Base-by-base conservation (phyloP, 305 asterid species). In the Fraxinus sp. region DNA sequence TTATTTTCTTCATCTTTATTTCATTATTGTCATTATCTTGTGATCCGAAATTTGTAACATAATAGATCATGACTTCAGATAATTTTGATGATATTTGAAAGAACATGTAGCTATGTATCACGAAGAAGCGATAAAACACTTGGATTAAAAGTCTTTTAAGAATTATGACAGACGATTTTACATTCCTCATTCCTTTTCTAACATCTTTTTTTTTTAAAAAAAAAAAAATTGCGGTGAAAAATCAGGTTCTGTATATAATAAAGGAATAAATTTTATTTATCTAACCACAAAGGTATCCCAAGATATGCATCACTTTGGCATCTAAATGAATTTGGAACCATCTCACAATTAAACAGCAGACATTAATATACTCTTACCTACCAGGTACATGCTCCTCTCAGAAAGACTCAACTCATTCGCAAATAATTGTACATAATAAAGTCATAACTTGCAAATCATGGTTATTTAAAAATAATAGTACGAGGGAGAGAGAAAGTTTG, bases 281-380 rank as follows among this genome's bases (percentile, higher is more conserved):
- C 5, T 13, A 46, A 46, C 57, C 57, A 46, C 57, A 13, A 13
- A 46, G 18, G 57, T 46, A 13, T 46, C 57, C 55, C 55, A 44
- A 44, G 11, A 46, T 46, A 46, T 46, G 57, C 57, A 46, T 46
- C 18, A 16, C 22, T 4, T 14, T 16, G 71, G 49, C 46, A 77
- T 26, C 70, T 77, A 16, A 33, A 16, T 52, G 62, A 14, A 55
- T 32, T 9, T 22, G 79, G 62, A 57, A 55, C 64, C 59, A 35
- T 57, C 26, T 39, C 74, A 74, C 74, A 33, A 74, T 49, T 57
- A 73, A 32, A 80, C 79, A 80, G 49, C 18, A 46, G 57, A 46
- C 57, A 13, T 1, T 44, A 44, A 44, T 44, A 44, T 44, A 44
- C 55, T 44, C 74, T 0, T 16, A 68, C 74, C 37, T 13, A 68